phyloP scores from a whole-genome alignment of 805 yeast species.

The Clavispora asparagi region DNA sequence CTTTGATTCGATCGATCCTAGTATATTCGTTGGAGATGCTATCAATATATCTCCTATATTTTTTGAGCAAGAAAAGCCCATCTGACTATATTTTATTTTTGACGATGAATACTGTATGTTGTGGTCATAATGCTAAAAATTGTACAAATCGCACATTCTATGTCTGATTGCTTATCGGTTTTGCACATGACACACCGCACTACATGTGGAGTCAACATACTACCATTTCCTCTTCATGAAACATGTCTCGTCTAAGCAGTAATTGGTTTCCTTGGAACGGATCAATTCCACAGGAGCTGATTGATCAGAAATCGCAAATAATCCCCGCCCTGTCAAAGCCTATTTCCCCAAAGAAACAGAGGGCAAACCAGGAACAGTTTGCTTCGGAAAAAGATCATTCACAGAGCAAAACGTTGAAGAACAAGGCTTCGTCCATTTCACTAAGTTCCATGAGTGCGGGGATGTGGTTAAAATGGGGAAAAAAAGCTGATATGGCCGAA shows the following conservation, averaged over 20 bases:
- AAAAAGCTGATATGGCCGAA: slow-evolving; percentile 2
- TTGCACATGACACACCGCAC: neutral
- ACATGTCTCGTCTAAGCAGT: neutral
- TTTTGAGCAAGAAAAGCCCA: too few relatives aligned
- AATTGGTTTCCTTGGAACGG: neutral
- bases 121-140: too few relatives aligned
- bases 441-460: slow-evolving; percentile 21
- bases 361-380: neutral
- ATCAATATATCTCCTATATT: too few relatives aligned
- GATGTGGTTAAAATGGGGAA: slow-evolving; percentile 25
- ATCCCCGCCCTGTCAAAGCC: neutral
- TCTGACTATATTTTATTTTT: too few relatives aligned
- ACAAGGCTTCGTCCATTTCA: slow-evolving; percentile 20
- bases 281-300: neutral
- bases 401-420: slow-evolving; percentile 2
- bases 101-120: too few relatives aligned
- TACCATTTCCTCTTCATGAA: neutral
- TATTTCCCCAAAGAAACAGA: neutral
- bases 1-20: too few relatives aligned
- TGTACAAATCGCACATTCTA: neutral
- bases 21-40: too few relatives aligned
- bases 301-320: neutral
- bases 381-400: neutral
- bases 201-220: neutral
- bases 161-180: neutral